phyloP scores from a whole-genome alignment of 768 basidiomycete genomes.

The Termitomyces sp. region DNA sequence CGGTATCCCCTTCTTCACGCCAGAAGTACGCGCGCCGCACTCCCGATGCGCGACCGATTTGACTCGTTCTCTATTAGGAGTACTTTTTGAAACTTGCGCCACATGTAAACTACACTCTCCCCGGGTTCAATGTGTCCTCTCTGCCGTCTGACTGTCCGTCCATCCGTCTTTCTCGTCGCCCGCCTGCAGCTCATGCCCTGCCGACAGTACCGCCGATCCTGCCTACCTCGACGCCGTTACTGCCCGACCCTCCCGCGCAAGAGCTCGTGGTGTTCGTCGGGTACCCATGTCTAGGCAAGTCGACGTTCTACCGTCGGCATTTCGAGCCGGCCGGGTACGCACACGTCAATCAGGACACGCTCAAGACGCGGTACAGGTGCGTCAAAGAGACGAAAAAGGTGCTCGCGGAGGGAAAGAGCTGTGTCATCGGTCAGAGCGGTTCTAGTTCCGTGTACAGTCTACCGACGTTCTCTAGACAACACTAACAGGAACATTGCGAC shows the following conservation, averaged over 20 bases:
- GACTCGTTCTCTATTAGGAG: conserved; percentile 50
- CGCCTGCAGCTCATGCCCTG: conserved; percentile 2
- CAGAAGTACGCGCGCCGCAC: conserved; percentile 55
- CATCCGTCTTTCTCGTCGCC: neutral
- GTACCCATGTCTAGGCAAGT: conserved; percentile 68
- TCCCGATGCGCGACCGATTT: neutral
- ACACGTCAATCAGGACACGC: conserved; percentile 84
- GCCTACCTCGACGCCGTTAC: conserved; percentile 44
- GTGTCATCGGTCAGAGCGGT: conserved; percentile 64
- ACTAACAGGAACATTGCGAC: conserved; percentile 79
- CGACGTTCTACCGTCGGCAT: conserved; percentile 67
- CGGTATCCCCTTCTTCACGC: conserved; percentile 71
- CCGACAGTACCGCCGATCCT: conserved; percentile 41
- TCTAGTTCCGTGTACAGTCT: neutral
- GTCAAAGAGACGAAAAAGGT: conserved; percentile 55
- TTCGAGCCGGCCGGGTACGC: conserved; percentile 66
- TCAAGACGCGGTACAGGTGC: conserved; percentile 75
- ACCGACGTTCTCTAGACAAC: conserved; percentile 53
- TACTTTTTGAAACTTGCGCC: conserved; percentile 60
- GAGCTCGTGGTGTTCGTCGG: conserved; percentile 50
- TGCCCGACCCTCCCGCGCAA: conserved; percentile 31
- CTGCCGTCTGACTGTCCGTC: conserved; percentile 29
- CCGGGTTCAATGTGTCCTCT: conserved; percentile 63
- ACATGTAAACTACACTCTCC: conserved; percentile 41
- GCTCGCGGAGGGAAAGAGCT: conserved; percentile 51